A percentile compares a stretch with the other conserved stretches of the same genome.
Conservation (phyloP, 2,329 filamentous ascomycete genomes). For the Claviceps sp. region DNA sequence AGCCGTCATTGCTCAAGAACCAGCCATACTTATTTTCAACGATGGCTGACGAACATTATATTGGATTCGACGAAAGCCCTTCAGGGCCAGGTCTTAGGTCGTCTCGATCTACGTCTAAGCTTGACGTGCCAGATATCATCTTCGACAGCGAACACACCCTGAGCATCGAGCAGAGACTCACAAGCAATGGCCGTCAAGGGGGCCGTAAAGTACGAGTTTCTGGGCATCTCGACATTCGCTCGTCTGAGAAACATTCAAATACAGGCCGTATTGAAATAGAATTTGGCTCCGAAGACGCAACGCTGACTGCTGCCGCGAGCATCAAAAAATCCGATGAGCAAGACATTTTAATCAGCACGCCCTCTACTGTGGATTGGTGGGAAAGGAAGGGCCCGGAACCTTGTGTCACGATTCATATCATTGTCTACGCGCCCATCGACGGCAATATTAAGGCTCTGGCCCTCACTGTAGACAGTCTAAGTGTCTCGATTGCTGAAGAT, state of each 20-base stretch:
- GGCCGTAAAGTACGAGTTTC: conserved; percentile 23
- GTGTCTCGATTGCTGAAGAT: conserved; percentile 26
- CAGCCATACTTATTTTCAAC: conserved; percentile 4
- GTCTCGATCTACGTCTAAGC: conserved; percentile 1
- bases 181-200: conserved; percentile 9
- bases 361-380: conserved; percentile 21
- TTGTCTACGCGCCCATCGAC: conserved; percentile 30
- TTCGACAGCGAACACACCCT: conserved; percentile 24
- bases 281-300: conserved; percentile 29
- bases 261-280: conserved; percentile 29
- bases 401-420: conserved; percentile 22
- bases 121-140: conserved; percentile 12
- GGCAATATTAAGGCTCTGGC: conserved; percentile 23
- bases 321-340: conserved; percentile 18
- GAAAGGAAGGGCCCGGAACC: conserved; percentile 7
- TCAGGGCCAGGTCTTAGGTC: too few relatives aligned
- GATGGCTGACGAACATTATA: conserved; percentile 9
- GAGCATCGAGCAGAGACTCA: conserved; percentile 25
- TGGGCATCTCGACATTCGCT: conserved; percentile 33
- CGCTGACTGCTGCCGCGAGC: conserved; percentile 20
- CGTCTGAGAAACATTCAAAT: conserved; percentile 17
- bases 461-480: conserved; percentile 25
- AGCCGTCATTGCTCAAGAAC: too few relatives aligned
- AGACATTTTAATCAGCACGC: conserved; percentile 26
- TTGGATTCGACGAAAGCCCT: conserved; percentile 8